Conservation (phyloP, 1,139 yeast species). For the Suhomyces choctaworum region DNA sequence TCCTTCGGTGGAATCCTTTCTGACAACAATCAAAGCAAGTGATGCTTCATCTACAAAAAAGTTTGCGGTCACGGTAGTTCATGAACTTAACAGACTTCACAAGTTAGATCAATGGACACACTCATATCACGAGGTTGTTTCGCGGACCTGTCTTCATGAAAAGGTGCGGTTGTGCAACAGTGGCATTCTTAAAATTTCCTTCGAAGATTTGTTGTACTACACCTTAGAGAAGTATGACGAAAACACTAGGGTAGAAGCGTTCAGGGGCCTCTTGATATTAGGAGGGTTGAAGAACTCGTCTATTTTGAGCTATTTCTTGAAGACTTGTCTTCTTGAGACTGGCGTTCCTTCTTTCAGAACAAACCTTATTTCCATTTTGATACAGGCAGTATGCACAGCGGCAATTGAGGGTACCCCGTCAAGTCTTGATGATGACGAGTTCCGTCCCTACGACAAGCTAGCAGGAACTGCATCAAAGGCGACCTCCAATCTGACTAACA, state of each 20-base stretch:
- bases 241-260: conserved; percentile 67
- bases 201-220: conserved; percentile 50
- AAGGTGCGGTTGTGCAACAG: conserved; percentile 60
- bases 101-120: conserved; percentile 89
- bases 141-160: conserved; percentile 57
- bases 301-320: conserved; percentile 62
- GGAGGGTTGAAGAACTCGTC: conserved; percentile 75
- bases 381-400: conserved; percentile 60
- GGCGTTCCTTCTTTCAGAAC: conserved; percentile 51
- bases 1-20: neutral
- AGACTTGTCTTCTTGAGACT: conserved; percentile 56
- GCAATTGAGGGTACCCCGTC: conserved; percentile 64
- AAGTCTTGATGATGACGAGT: conserved; percentile 59
- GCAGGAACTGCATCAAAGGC: conserved; percentile 19
- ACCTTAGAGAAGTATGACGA: conserved; percentile 51
- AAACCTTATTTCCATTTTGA: conserved; percentile 49
- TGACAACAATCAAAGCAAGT: conserved; percentile 1
- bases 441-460: conserved; percentile 38
- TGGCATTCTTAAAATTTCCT: conserved; percentile 54
- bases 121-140: conserved; percentile 60
- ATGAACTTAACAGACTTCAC: conserved; percentile 67
- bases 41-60: conserved; percentile 1
- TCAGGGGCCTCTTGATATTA: conserved; percentile 63
- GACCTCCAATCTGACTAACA: conserved; percentile 24
- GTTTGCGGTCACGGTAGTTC: conserved; percentile 13